Evolutionary conservation across 179 eudicot genomes (phyloP).

Genomic region (Actinidia chinensis): DNA sequence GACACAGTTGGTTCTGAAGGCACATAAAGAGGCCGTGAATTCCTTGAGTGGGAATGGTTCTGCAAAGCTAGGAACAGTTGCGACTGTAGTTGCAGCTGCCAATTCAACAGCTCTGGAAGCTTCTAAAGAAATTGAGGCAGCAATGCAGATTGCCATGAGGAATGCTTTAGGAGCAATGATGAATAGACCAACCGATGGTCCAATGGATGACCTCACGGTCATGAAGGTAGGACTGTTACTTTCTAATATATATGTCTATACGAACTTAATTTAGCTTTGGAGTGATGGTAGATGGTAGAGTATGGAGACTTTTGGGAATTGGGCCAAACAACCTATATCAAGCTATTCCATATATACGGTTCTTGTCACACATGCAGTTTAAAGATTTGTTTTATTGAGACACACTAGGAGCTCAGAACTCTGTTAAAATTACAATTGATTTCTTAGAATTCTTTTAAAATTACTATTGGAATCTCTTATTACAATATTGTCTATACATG

Average conservation of each 20-base stretch:
- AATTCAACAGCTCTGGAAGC: conserved; percentile 79
- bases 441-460: not conserved
- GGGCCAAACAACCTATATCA: too few relatives aligned
- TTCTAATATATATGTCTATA: not conserved
- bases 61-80: conserved; percentile 81
- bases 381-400: too few relatives aligned
- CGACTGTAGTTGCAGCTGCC: conserved; percentile 96
- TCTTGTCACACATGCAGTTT: too few relatives aligned
- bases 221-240: conserved; percentile 62
- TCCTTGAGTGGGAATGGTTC: conserved; percentile 91
- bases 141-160: conserved; percentile 84
- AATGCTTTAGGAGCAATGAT: conserved; percentile 79
- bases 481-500: not conserved
- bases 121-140: conserved; percentile 94
- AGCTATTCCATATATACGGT: too few relatives aligned
- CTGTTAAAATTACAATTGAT: not conserved
- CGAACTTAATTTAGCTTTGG: too few relatives aligned
- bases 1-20: conserved; percentile 86
- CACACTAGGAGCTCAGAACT: too few relatives aligned
- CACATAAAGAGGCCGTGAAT: conserved; percentile 98
- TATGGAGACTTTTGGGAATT: too few relatives aligned
- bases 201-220: conserved; percentile 80
- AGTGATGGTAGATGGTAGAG: too few relatives aligned
- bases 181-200: conserved; percentile 64
- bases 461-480: not conserved